Evolutionary conservation across 129 eudicot genomes (phyloP).

Genomic region (Solidago caesia): DNA sequence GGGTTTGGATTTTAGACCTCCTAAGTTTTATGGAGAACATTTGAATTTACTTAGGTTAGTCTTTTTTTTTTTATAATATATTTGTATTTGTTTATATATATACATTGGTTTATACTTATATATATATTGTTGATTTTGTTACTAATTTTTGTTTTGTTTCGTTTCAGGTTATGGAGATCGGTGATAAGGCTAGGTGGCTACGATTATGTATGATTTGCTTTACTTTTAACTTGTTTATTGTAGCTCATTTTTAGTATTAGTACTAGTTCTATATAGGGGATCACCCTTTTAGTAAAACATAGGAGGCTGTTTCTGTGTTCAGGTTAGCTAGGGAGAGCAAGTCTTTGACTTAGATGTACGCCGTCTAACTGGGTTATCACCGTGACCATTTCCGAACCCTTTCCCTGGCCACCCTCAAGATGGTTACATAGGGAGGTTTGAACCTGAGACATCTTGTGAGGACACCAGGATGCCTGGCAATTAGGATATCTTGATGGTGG

Average conservation of each 20-base stretch:
- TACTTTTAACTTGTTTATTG: slow-evolving; percentile 10
- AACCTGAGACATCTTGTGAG: too few relatives aligned
- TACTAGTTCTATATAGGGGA: not conserved
- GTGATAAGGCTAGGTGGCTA: slow-evolving; percentile 86
- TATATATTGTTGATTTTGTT: not conserved
- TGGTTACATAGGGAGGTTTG: too few relatives aligned
- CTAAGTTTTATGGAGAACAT: slow-evolving; percentile 77
- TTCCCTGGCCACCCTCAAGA: too few relatives aligned
- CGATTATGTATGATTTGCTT: slow-evolving; percentile 55
- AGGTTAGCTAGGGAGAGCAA: too few relatives aligned
- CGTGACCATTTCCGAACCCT: too few relatives aligned
- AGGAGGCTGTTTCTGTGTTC: too few relatives aligned
- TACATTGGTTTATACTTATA: not conserved
- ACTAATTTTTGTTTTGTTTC: not conserved
- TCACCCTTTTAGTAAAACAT: too few relatives aligned
- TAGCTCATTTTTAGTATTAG: slow-evolving; percentile 4
- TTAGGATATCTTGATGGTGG: too few relatives aligned
- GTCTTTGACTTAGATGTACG: too few relatives aligned
- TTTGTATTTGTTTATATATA: not conserved
- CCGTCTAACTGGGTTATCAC: too few relatives aligned
- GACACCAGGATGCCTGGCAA: too few relatives aligned
- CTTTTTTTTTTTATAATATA: not conserved
- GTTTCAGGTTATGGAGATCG: slow-evolving; percentile 80
- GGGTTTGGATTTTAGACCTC: slow-evolving; percentile 77
- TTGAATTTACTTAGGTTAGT: slow-evolving; percentile 84